Conservation (phyloP, 306 rosid genomes). For the Parietaria judaica region DNA sequence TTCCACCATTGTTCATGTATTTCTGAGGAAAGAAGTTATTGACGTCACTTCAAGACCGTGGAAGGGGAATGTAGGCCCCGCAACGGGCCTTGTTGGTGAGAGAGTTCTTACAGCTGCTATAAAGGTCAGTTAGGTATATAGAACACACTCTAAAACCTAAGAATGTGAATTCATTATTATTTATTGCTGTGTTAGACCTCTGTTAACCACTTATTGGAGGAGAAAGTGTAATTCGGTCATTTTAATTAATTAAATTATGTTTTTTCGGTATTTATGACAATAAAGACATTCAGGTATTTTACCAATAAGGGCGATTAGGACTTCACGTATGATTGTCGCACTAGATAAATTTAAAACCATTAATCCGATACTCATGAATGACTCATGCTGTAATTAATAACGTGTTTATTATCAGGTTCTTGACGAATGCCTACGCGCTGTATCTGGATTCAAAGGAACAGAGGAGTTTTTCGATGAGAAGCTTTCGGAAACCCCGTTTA, state of each 20-base stretch:
- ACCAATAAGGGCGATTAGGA: no score
- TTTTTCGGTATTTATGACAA: no score
- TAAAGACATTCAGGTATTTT: no score
- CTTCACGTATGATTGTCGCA: background rate
- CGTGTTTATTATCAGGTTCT: conserved; percentile 49
- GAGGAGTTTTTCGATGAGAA: conserved; percentile 85
- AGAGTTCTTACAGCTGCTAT: conserved; percentile 56
- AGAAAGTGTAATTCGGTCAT: no score
- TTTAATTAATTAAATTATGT: no score
- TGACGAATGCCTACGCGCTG: conserved; percentile 83
- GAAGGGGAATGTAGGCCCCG: conserved; percentile 42
- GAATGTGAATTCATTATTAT: background rate
- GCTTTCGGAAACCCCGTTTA: conserved; percentile 62
- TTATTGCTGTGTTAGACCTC: no score
- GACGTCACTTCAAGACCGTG: conserved; percentile 44
- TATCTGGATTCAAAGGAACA: conserved; percentile 91
- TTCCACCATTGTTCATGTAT: conserved; percentile 44
- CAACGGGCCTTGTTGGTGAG: conserved; percentile 38
- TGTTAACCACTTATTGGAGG: no score
- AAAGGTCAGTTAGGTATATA: conserved; percentile 36
- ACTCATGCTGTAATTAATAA: conserved; percentile 6
- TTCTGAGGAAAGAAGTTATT: conserved; percentile 38
- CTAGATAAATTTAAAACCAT: background rate
- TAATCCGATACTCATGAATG: background rate
- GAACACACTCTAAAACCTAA: background rate